A percentile compares a stretch with the other conserved stretches of the same genome.
Evolutionary conservation across 306 rosid species (phyloP).

Genomic region (Medicago lupulina): DNA sequence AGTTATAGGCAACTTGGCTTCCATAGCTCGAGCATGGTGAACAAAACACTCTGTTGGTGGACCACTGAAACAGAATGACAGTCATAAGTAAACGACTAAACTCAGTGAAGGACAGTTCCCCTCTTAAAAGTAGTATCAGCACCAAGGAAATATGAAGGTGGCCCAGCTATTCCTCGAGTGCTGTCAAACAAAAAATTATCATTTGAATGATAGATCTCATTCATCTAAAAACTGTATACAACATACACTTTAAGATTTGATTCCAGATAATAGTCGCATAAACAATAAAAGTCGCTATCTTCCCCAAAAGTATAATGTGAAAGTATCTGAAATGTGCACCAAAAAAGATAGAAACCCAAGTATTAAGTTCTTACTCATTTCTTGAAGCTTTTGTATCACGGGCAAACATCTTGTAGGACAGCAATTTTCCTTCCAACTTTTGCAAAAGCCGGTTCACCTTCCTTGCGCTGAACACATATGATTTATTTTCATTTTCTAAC

Average conservation of each 20-base stretch:
- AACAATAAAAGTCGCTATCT: constrained; percentile 20
- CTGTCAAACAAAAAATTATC: constrained; percentile 21
- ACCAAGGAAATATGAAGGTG: constrained; percentile 34
- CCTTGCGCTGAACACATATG: constrained; percentile 58
- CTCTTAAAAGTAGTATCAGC: constrained; percentile 32
- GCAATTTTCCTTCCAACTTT: constrained; percentile 78
- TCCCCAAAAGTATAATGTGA: constrained; percentile 21
- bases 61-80: constrained; percentile 72
- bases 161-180: constrained; percentile 27
- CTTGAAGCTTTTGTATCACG: constrained; percentile 98
- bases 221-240: constrained; percentile 29
- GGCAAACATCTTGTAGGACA: constrained; percentile 94
- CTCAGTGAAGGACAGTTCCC: constrained; percentile 22
- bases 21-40: constrained; percentile 87
- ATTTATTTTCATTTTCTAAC: constrained; percentile 54
- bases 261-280: constrained; percentile 2
- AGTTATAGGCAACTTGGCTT: constrained; percentile 62
- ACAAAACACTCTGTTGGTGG: constrained; percentile 96
- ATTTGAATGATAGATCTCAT: constrained; percentile 14
- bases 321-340: constrained; percentile 11
- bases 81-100: constrained; percentile 30
- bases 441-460: constrained; percentile 74
- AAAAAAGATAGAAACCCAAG: constrained; percentile 30
- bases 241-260: constrained; percentile 19
- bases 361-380: constrained; percentile 70